Evolutionary conservation across 192 early-diverging fungal genomes (phyloP), one percentile per base, ranked within the genome.

Genomic region (Rhizophagus prolifer): DNA sequence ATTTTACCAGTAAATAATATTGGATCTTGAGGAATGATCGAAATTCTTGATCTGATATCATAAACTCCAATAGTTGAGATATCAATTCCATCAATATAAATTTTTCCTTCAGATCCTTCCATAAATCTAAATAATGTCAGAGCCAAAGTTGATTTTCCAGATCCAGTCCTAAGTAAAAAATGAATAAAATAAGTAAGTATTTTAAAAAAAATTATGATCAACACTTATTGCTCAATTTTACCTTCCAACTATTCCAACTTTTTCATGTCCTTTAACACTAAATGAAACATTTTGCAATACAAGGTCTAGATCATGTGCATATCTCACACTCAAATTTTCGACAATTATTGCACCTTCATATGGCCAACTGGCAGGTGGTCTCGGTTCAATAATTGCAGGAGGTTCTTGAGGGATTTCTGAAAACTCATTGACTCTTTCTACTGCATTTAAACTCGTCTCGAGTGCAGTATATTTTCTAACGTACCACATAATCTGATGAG

Each of bases 201-300:
- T 21, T 5, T 36, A 38, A 9, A 34, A 36, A 5, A 44, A 31
- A 1, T 28, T 25, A 38, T 10, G 7, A 13, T 21, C 6, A 13
- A 3, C 41, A 65, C 19, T 89, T 89, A 4, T 90, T 92, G 46
- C 3, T 34, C 13, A 10, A 10, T 4, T 54, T 71, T 25, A 71
- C 13, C 96, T 88, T 14, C 96, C 96, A 62, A 96, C 95, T 61
- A 98, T 91, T 54, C 95, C 97, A 77, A 98, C 92, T 79, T 95
- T 96, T 81, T 89, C 88, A 25, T 83, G 74, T 12, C 91, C 87
- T 3, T 84, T 83, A 59, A 95, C 90, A 3, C 80, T 46, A 64
- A 97, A 91, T 16, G 89, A 89, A 13, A 99, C 80, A 64, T 89
- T 82, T 34, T 87, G 82, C 63, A 93, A 92, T 19, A 98, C 87